Evolutionary conservation across 2,329 filamentous ascomycete genomes (phyloP), one percentile per base, ranked within the genome.

Genomic region (Aureobasidium leucospermi): DNA sequence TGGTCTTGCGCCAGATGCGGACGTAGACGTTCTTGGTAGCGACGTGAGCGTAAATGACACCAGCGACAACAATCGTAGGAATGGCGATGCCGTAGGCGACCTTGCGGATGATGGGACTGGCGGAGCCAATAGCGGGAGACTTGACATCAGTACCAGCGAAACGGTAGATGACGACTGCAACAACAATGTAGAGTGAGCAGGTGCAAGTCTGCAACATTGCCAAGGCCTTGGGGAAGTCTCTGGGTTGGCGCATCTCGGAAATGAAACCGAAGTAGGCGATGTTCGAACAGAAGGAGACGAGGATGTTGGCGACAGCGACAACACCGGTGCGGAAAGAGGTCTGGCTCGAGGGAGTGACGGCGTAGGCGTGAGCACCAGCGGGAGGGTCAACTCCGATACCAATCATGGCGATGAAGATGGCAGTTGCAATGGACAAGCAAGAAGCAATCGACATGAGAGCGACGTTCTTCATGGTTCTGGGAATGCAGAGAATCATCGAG

Each of bases 81-180:
- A 86, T 77, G 0, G 86, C 86, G 61, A 89, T 76, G 28, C 84
- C 85, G 72, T 84, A 89, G n/a, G 85, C 84, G n/a, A 85, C 73
- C 69, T 87, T 88, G 41, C 79, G 75, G 36, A 87, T 72, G 0
- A 79, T 64, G 0, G 69, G 70, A 2, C 77, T 77, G 10, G 85
- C 82, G 0, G 84, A 85, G 6, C 82, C 81, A 1, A 90, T 77
- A 0, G 87, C 86, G 0, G 87, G 87, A 0, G 83, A 84, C 1
- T 78, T 75, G 1, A 89, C 85, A n/a, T 76, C 70, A 0, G 77
- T 74, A 1, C 87, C 86, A 5, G 79, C 82, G 65, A 79, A 89
- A 62, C 80, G 74, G 73, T 89, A 89, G 65, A 88, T 85, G 39
- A 89, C 81, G 6, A 83, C 77, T 1, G 84, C 85, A 1, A 85